Conservation (phyloP, 768 basidiomycete genomes). For the Kwoniella dendrophila region DNA sequence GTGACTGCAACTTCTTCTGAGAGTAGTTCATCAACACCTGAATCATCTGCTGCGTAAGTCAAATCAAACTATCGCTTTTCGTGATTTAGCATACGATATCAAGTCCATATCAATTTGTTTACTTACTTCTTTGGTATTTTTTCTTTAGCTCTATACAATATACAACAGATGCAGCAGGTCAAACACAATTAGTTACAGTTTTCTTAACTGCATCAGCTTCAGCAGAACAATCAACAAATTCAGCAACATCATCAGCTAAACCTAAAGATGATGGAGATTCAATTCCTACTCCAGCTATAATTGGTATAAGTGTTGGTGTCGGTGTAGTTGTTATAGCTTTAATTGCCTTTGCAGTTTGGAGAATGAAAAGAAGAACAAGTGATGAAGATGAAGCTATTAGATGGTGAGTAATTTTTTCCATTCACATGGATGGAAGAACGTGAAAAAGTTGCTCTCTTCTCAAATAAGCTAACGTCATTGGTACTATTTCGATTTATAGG, state of each 20-base stretch:
- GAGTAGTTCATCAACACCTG: constrained; percentile 5
- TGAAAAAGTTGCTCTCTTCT: constrained; percentile 10
- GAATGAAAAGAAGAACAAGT: constrained; percentile 44
- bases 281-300: constrained; percentile 46
- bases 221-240: constrained; percentile 22
- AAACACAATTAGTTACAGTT: constrained; percentile 39
- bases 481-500: constrained; percentile 17
- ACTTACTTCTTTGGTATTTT: neutral
- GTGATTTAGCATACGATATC: neutral
- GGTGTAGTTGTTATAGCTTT: constrained; percentile 48
- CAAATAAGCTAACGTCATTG: neutral
- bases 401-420: constrained; percentile 34
- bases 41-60: constrained; percentile 5
- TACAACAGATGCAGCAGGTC: constrained; percentile 40
- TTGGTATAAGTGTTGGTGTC: constrained; percentile 50
- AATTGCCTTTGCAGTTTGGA: constrained; percentile 48
- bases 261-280: constrained; percentile 15
- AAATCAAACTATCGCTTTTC: neutral
- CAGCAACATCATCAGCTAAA: constrained; percentile 22
- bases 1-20: constrained; percentile 1
- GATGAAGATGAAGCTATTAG: constrained; percentile 55
- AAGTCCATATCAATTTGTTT: too few relatives aligned
- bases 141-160: constrained; percentile 15
- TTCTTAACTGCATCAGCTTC: constrained; percentile 35
- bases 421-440: constrained; percentile 31